phyloP scores from a whole-genome alignment of 108 stramenopile species.

The Cyclotella sp. region DNA sequence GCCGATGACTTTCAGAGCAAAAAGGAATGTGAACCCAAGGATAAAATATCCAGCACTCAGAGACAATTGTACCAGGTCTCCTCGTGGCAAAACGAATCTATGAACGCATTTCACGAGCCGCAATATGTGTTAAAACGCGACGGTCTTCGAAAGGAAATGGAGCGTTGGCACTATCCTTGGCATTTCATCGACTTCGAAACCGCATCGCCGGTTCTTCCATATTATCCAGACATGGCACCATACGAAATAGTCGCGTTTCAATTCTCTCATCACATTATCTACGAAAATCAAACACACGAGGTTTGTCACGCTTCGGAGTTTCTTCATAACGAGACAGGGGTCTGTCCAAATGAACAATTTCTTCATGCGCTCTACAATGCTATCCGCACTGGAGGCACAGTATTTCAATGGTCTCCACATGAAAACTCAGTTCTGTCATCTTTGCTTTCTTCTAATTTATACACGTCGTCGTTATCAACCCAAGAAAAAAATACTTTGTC shows the following conservation, averaged over 20 bases:
- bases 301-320: conserved; percentile 55
- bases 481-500: conserved; percentile 33
- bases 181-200: conserved; percentile 70
- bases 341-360: conserved; percentile 44
- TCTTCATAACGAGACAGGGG: conserved; percentile 48
- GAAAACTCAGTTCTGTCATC: conserved; percentile 54
- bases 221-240: conserved; percentile 48
- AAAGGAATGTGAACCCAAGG: conserved; percentile 17
- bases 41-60: conserved; percentile 36
- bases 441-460: conserved; percentile 26
- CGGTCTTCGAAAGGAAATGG: conserved; percentile 34
- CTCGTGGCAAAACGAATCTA: conserved; percentile 23
- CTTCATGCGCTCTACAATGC: conserved; percentile 42
- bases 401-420: conserved; percentile 61
- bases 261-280: conserved; percentile 58
- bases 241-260: conserved; percentile 58
- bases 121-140: conserved; percentile 38
- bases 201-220: conserved; percentile 49
- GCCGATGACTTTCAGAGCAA: conserved; percentile 32
- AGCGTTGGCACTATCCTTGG: conserved; percentile 54
- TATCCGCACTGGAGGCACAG: conserved; percentile 43
- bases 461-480: conserved; percentile 33
- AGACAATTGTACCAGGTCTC: conserved; percentile 56
- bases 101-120: background rate
- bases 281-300: conserved; percentile 12